Evolutionary conservation across 78 protist genomes (phyloP).

Genomic region (Planoprotostelium fungivorum): DNA sequence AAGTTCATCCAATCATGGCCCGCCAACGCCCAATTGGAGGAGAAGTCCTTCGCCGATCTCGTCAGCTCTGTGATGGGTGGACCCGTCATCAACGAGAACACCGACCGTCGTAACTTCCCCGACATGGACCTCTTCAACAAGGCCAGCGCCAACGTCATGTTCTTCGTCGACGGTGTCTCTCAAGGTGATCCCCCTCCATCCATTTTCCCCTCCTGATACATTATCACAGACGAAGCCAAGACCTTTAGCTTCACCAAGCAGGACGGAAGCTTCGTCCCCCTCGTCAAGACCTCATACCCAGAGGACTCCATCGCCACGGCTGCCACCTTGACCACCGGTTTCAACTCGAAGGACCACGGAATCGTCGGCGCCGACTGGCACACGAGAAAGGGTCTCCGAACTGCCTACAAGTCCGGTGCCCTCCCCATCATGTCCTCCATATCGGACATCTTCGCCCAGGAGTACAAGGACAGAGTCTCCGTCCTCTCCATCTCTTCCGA

Average conservation of each 20-base stretch:
- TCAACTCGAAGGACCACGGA: not conserved
- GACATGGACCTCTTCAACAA: not conserved
- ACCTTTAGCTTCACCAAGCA: not conserved
- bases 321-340: not conserved
- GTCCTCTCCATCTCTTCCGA: not conserved
- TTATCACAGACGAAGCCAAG: not conserved
- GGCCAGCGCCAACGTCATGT: not conserved
- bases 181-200: not conserved
- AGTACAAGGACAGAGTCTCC: not conserved
- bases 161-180: not conserved
- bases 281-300: not conserved
- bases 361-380: not conserved
- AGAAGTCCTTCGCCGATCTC: not conserved
- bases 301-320: not conserved
- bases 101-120: not conserved
- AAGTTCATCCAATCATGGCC: not conserved
- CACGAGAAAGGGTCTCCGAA: not conserved
- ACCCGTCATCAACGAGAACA: not conserved
- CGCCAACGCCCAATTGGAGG: not conserved
- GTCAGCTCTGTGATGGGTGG: not conserved
- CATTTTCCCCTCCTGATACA: not conserved
- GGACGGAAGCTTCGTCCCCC: not conserved
- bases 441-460: not conserved
- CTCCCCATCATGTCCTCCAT: not conserved
- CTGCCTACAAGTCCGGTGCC: not conserved